Base-by-base conservation (phyloP, 1,284 basidiomycete species). In the Cerioporus squamosus region DNA sequence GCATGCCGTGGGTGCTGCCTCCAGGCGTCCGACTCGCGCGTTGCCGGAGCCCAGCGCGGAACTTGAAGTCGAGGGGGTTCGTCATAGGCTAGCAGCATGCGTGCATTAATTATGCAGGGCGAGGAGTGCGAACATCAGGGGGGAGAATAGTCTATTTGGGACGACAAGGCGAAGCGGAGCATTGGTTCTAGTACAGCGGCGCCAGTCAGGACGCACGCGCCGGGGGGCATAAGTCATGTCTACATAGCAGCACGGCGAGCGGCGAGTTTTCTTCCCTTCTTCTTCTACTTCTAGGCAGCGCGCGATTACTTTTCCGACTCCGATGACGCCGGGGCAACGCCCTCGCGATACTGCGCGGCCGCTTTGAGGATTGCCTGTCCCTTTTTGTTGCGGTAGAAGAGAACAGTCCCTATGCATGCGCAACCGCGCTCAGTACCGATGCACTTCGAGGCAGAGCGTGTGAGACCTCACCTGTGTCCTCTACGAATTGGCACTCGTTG, bases 401-500 rank as follows among this genome's bases (percentile, higher is more conserved):
- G 36, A n/a, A 70, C 43, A 50, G 61, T 58, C 9, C 68, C 68
- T 70, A 33, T 10, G 38, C 43, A 33, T 10, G 38, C 43, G 33
- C n/a, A 49, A 24, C 20, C 33, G n/a, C 29, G 44, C 17, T 59
- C 39, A 23, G 23, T n/a, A 14, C 48, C 10, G 0, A 15, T 14
- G 10, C 2, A 29, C 26, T n/a, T 15, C 22, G 12, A 36, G 33
- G 15, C 43, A 29, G 42, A 40, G 47, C 38, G 29, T 17, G 31
- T 17, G 33, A 15, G 12, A 55, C n/a, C 47, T 10, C 23, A 73
- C 74, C 75, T 48, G 80, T 78, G 68, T 88, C 84, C 65, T 93
- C 91, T 46, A 93, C 86, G 73, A 89, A 93, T 69, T 87, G 77
- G 65, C 83, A 88, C 20, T 78, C 72, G 66, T 84, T 86, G 67